A percentile compares a stretch with the other conserved stretches of the same genome.
These are phyloP conservation scores for Wickerhamiella hasegawae DNA, from an alignment of 805 yeast genomes.

Conservation along the genomic window DNA sequence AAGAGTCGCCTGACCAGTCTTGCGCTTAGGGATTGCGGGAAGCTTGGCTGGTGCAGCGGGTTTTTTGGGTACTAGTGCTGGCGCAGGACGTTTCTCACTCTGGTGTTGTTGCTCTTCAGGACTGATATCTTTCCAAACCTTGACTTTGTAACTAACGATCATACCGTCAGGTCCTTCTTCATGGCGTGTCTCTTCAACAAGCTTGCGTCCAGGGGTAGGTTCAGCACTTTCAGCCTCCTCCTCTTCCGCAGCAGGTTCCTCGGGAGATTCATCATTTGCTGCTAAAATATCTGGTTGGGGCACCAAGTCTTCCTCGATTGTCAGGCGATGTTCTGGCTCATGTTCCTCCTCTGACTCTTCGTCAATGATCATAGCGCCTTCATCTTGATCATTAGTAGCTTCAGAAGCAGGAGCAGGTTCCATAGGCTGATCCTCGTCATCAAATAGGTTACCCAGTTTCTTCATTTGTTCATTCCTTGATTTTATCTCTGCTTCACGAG, in stretches of 20 bases:
- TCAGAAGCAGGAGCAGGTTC: neutral
- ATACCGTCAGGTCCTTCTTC: neutral
- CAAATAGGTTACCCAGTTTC: neutral
- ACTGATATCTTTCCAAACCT: neutral
- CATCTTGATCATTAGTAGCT: too few relatives aligned
- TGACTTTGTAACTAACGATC: neutral
- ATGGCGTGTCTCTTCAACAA: neutral
- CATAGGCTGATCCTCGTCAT: neutral
- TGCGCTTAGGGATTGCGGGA: neutral
- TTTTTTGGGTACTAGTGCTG: too few relatives aligned
- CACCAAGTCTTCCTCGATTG: too few relatives aligned
- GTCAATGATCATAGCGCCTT: too few relatives aligned
- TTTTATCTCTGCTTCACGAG: neutral
- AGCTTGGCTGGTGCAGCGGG: too few relatives aligned
- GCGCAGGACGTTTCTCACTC: too few relatives aligned
- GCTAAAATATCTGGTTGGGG: too few relatives aligned
- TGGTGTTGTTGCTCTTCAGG: too few relatives aligned
- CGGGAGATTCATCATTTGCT: neutral
- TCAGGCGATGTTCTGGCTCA: too few relatives aligned
- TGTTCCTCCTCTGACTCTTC: neutral
- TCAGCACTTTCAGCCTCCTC: neutral
- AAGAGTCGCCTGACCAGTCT: slow-evolving; percentile 1
- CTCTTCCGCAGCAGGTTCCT: neutral
- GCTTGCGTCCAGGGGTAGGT: neutral
- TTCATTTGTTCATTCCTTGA: neutral